phyloP scores from a whole-genome alignment of 2,329 filamentous ascomycete genomes.

The Cladosporium sp. region DNA sequence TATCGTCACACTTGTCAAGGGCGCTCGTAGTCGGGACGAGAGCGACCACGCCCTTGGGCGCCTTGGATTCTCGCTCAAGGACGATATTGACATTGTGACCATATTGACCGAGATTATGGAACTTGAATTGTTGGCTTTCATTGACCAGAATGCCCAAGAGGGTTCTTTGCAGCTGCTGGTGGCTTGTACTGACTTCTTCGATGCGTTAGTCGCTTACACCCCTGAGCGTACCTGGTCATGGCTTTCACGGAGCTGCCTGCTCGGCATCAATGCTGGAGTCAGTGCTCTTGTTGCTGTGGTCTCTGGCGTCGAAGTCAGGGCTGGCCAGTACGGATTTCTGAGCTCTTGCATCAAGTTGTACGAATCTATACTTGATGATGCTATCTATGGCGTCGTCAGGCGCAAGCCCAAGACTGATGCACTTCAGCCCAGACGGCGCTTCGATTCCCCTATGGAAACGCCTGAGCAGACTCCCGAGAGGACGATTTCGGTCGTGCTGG shows the following conservation, averaged over 20 bases:
- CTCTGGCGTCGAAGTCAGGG: slow-evolving; percentile 76
- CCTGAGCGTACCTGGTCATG: slow-evolving; percentile 90
- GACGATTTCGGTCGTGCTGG: slow-evolving; percentile 68
- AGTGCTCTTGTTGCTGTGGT: slow-evolving; percentile 77
- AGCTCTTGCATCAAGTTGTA: slow-evolving; percentile 73
- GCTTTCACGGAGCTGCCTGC: slow-evolving; percentile 74
- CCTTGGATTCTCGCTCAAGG: slow-evolving; percentile 49
- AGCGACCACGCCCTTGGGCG: slow-evolving; percentile 51
- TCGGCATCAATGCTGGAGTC: slow-evolving; percentile 73
- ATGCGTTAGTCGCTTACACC: slow-evolving; percentile 67
- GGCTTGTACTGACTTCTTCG: slow-evolving; percentile 77
- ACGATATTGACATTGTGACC: slow-evolving; percentile 71
- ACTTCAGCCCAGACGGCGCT: slow-evolving; percentile 41
- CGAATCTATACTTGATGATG: slow-evolving; percentile 71
- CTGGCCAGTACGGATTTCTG: slow-evolving; percentile 75
- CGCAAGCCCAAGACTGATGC: slow-evolving; percentile 60
- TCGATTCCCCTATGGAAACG: slow-evolving; percentile 49
- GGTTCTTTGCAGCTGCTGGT: slow-evolving; percentile 67
- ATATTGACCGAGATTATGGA: slow-evolving; percentile 87
- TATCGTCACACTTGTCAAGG: slow-evolving; percentile 66
- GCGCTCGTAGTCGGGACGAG: slow-evolving; percentile 31
- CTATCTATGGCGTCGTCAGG: slow-evolving; percentile 67
- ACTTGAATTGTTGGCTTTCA: slow-evolving; percentile 54
- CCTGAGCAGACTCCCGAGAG: slow-evolving; percentile 77
- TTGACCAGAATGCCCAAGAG: slow-evolving; percentile 57